Base-by-base conservation (phyloP, 108 stramenopile genomes). In the Mayamaea pseudoterrestris region DNA sequence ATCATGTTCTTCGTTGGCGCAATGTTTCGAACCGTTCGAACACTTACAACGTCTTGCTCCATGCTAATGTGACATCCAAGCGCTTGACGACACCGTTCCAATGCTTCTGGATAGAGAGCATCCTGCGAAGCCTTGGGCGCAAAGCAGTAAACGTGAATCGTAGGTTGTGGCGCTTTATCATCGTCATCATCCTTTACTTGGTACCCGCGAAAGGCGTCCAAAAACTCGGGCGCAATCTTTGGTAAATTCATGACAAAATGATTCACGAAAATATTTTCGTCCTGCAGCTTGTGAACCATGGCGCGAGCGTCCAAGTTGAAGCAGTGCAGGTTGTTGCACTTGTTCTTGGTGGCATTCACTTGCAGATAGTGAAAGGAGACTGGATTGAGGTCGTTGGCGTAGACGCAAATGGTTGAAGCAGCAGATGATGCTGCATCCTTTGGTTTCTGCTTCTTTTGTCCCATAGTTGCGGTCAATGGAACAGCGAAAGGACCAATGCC, bases 221-320 rank as follows among this genome's bases (percentile, higher is more conserved):
- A 55, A 62, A 96, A 98, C 21, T 93, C 90, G 13, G 91, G 78
- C 0, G 93, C 92, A 9, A 68, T 58, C 13, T 83, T 85, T 5
- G 97, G 97, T 34, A 98, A 80, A 63, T 98, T 98, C 85, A 98
- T 91, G 36, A 98, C 68, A n/a, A 81, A 79, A 58, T 96, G 94
- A 41, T 94, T 65, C 18, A 74, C 55, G 6, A 53, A 41, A 6
- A 20, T 6, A 2, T 29, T 54, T 4, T 72, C 22, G 8, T 72
- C 55, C 26, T 90, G 71, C 35, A 95, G 58, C 31, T 64, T 47
- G 45, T 71, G 81, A 32, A 94, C 64, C 40, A 95, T 93, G 5
- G 61, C 71, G 8, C 95, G 61, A 14, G 74, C 97, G 73, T 95
- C 94, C 65, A 83, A 53, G 49, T 95, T 96, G 68, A 76, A 90